Conservation (phyloP, 257 asterid species). For the Galeopsis tetrahit region DNA sequence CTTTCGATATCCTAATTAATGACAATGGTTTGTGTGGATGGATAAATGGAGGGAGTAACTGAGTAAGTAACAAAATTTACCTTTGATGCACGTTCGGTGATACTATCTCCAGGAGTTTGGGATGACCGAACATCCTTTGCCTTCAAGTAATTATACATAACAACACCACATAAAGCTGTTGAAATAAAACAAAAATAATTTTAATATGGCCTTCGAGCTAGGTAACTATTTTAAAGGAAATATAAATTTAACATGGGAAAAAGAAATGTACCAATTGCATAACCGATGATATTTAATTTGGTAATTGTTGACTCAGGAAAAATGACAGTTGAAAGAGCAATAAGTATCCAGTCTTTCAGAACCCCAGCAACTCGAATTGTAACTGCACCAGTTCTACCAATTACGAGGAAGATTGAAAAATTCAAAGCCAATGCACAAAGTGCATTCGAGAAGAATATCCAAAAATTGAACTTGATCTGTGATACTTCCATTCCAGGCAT, state of each 20-base stretch:
- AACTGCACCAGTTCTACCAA: slow-evolving; percentile 99
- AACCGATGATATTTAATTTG: slow-evolving; percentile 80
- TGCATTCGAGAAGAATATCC: slow-evolving; percentile 99
- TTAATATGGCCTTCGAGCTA: slow-evolving; percentile 22
- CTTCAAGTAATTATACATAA: slow-evolving; percentile 66
- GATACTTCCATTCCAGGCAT: slow-evolving; percentile 90
- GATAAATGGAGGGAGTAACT: too few species aligned
- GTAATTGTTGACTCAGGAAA: slow-evolving; percentile 96
- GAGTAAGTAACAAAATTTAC: slow-evolving; percentile 29
- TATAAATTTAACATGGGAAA: slow-evolving; percentile 21
- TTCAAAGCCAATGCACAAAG: slow-evolving; percentile 93
- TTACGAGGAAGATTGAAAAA: slow-evolving; percentile 90
- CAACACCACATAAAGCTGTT: slow-evolving; percentile 92
- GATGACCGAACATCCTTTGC: slow-evolving; percentile 54
- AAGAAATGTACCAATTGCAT: slow-evolving; percentile 76
- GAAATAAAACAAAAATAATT: slow-evolving; percentile 30
- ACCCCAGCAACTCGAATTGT: slow-evolving; percentile 98
- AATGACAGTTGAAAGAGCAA: slow-evolving; percentile 86
- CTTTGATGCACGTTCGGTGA: slow-evolving; percentile 46
- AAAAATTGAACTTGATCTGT: slow-evolving; percentile 81
- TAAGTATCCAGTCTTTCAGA: slow-evolving; percentile 95
- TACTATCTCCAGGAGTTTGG: slow-evolving; percentile 49
- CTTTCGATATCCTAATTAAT: too few species aligned
- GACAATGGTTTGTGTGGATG: too few species aligned
- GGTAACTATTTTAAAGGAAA: slow-evolving; percentile 21